Conservation (phyloP, 768 basidiomycete species). For the Hygrocybe coccinea region DNA sequence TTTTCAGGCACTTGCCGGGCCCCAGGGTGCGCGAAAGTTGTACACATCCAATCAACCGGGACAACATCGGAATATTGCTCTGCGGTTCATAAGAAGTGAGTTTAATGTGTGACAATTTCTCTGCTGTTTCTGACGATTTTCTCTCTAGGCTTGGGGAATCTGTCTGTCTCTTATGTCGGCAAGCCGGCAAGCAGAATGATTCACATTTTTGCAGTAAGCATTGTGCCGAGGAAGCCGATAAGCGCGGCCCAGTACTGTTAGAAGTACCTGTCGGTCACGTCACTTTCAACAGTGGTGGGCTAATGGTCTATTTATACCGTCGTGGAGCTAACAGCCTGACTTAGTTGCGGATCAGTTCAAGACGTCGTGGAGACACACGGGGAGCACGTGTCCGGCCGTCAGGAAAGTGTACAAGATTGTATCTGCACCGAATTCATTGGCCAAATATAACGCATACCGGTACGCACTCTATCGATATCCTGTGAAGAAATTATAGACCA, state of each 20-base stretch:
- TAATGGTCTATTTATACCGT: constrained; percentile 5
- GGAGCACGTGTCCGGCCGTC: constrained; percentile 53
- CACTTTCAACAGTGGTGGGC: constrained; percentile 63
- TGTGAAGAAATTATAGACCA: background rate
- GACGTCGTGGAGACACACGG: constrained; percentile 59
- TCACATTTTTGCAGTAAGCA: constrained; percentile 59
- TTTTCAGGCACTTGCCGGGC: constrained; percentile 45
- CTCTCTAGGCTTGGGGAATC: constrained; percentile 40
- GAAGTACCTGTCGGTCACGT: constrained; percentile 56
- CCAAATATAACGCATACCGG: constrained; percentile 60
- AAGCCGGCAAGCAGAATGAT: constrained; percentile 47
- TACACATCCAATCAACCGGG: constrained; percentile 38
- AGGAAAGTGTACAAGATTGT: constrained; percentile 62
- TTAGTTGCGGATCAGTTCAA: constrained; percentile 65
- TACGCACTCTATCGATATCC: constrained; percentile 22
- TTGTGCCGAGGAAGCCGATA: constrained; percentile 52
- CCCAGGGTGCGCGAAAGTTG: constrained; percentile 46
- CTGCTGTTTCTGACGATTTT: background rate
- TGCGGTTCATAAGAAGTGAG: constrained; percentile 48
- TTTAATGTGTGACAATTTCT: background rate
- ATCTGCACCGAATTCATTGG: constrained; percentile 42
- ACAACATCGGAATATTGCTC: constrained; percentile 45
- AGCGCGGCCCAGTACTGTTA: constrained; percentile 50
- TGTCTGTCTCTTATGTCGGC: constrained; percentile 57
- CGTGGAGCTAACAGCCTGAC: background rate